phyloP scores from a whole-genome alignment of 2,329 filamentous ascomycete species.

The Apiospora aurea region DNA sequence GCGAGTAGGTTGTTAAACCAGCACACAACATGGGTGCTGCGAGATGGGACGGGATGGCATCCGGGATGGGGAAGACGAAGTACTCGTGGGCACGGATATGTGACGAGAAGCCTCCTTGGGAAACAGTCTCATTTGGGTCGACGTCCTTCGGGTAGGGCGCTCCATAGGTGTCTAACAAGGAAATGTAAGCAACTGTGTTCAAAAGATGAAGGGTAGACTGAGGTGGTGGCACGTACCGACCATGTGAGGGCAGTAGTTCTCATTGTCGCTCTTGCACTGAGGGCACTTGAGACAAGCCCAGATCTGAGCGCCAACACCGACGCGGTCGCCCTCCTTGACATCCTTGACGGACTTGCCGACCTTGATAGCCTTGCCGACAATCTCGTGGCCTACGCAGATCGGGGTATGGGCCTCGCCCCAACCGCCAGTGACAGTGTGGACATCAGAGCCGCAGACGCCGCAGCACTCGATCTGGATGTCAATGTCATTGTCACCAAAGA shows the following conservation, averaged over 20 bases:
- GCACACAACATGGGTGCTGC: slow-evolving; percentile 78
- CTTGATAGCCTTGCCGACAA: slow-evolving; percentile 60
- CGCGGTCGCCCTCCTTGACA: slow-evolving; percentile 68
- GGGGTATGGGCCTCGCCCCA: slow-evolving; percentile 46
- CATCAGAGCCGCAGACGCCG: slow-evolving; percentile 63
- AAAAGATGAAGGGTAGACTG: background rate
- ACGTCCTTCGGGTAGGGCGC: slow-evolving; percentile 63
- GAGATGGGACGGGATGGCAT: slow-evolving; percentile 54
- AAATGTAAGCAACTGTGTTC: background rate
- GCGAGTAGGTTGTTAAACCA: slow-evolving; percentile 76
- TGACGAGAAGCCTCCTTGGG: slow-evolving; percentile 69
- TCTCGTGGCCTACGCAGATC: slow-evolving; percentile 65
- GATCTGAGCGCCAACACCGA: slow-evolving; percentile 69
- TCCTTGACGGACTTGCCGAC: slow-evolving; percentile 48
- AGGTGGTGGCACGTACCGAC: slow-evolving; percentile 42
- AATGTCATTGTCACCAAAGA: slow-evolving; percentile 61
- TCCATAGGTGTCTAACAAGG: slow-evolving; percentile 62
- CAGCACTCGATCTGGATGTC: slow-evolving; percentile 74
- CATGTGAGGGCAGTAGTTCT: slow-evolving; percentile 57
- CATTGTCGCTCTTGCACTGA: slow-evolving; percentile 51
- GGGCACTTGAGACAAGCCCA: slow-evolving; percentile 37
- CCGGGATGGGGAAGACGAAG: slow-evolving; percentile 68
- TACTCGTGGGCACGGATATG: slow-evolving; percentile 59
- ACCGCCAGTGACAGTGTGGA: slow-evolving; percentile 48
- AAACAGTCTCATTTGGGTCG: slow-evolving; percentile 60